Evolutionary conservation across 2,329 filamentous ascomycete genomes (phyloP).

Genomic region (Alternaria hordeiaustralica): DNA sequence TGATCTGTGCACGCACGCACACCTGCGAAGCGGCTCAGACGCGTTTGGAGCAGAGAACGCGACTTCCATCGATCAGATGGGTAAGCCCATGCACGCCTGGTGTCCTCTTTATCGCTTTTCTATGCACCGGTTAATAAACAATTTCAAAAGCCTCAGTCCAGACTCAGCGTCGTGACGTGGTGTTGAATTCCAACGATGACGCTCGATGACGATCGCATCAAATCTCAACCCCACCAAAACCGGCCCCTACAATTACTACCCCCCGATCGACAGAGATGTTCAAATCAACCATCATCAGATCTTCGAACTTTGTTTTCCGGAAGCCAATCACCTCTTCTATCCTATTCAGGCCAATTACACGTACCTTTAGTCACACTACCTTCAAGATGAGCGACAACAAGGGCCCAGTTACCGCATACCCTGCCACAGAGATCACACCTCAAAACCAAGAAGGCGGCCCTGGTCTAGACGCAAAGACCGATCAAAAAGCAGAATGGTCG

Average conservation of each 20-base stretch:
- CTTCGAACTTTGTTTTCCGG: background rate
- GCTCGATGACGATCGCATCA: constrained; percentile 12
- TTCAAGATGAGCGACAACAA: constrained; percentile 23
- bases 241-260: constrained; percentile 2
- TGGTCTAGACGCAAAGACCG: constrained; percentile 20
- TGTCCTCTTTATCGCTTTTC: background rate
- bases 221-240: constrained; percentile 9
- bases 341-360: background rate
- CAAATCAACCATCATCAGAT: background rate
- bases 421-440: constrained; percentile 21
- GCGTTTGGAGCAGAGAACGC: background rate
- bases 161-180: constrained; percentile 8
- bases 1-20: background rate
- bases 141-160: background rate
- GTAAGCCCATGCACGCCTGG: background rate
- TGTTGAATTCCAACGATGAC: constrained; percentile 9
- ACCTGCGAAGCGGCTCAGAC: background rate
- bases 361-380: background rate
- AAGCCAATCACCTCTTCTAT: background rate
- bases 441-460: constrained; percentile 27
- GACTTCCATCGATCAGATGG: background rate
- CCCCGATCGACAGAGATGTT: background rate
- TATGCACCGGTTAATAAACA: background rate
- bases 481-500: constrained; percentile 27
- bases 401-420: constrained; percentile 24